Evolutionary conservation across 2,329 filamentous ascomycete genomes (phyloP), one percentile per base, ranked within the genome.

Genomic region (Aspergillus awamori): DNA sequence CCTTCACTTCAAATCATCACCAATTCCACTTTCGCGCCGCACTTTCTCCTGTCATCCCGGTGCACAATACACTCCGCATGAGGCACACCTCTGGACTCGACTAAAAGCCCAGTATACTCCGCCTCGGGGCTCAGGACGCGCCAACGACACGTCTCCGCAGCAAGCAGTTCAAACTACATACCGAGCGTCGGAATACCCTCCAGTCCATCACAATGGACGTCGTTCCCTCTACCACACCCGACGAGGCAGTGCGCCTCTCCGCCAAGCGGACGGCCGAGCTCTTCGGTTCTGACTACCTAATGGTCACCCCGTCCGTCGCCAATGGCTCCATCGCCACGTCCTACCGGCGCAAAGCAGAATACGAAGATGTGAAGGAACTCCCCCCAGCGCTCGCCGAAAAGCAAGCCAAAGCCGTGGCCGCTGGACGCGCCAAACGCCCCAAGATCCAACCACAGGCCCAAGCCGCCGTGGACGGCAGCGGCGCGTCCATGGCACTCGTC

Each of bases 311-410:
- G 26, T 78, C 81, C 30, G 78, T 80, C 38, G 69, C 69, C 57
- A 74, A 76, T 58, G 77, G 76, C 26, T 77, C 77, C 33, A 79
- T 81, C 62, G 75, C 77, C 33, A 69, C 78, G 24, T 80, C 78
- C 43, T 81, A 81, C 69, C 74, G 79, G 65, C 70, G 78, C 61
- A 80, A 79, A 72, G 73, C 72, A 59, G 93, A 97, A 80, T 97
- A 97, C 77, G 85, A 88, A 68, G 82, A 88, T 71, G 89, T 95
- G 22, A 86, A 87, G 73, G 89, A 90, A 64, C 83, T 97, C 3
- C 93, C 93, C 5, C 86, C 89, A 22, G 86, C 86, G 1, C 83
- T 97, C 20, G 91, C 91, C 38, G 89, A 91, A 22, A 95, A 93
- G 74, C 89, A 93, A 76, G 89, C 90, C 13, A 86, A 82, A 69